Evolutionary conservation across 164 flowering plant genomes (phyloP).

Genomic region (Vitis rupestris): DNA sequence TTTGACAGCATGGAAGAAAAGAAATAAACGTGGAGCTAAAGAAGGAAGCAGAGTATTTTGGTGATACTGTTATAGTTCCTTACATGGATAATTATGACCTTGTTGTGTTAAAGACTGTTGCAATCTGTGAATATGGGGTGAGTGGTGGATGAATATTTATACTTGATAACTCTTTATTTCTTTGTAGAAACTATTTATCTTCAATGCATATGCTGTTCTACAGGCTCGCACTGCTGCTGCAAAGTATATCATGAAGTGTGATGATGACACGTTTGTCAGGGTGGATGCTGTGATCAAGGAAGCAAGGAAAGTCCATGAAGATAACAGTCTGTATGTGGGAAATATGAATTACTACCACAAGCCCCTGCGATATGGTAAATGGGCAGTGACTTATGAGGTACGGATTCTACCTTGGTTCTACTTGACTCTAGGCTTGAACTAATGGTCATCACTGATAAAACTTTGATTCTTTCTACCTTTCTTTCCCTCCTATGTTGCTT

Average conservation of each 20-base stretch:
- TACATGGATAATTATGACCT: conserved; percentile 80
- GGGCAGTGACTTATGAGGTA: conserved; percentile 85
- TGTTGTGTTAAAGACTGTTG: conserved; percentile 71
- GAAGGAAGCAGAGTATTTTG: conserved; percentile 76
- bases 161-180: neutral
- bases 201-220: neutral
- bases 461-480: neutral
- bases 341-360: conserved; percentile 67
- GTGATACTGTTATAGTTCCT: conserved; percentile 72
- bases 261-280: conserved; percentile 74
- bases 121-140: conserved; percentile 81
- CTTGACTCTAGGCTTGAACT: no score
- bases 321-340: conserved; percentile 52
- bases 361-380: conserved; percentile 71
- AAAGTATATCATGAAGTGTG: conserved; percentile 68
- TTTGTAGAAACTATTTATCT: neutral
- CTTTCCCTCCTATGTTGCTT: neutral
- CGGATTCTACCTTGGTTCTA: conserved; percentile 3
- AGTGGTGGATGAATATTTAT: conserved; percentile 14
- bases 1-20: conserved; percentile 53
- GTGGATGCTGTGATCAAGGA: conserved; percentile 54
- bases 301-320: conserved; percentile 29
- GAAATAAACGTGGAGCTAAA: conserved; percentile 63
- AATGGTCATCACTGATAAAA: no score
- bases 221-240: conserved; percentile 57